These are phyloP conservation scores for Coniella lustricola DNA, from an alignment of 2,329 filamentous ascomycete species.

Conservation along the genomic window DNA sequence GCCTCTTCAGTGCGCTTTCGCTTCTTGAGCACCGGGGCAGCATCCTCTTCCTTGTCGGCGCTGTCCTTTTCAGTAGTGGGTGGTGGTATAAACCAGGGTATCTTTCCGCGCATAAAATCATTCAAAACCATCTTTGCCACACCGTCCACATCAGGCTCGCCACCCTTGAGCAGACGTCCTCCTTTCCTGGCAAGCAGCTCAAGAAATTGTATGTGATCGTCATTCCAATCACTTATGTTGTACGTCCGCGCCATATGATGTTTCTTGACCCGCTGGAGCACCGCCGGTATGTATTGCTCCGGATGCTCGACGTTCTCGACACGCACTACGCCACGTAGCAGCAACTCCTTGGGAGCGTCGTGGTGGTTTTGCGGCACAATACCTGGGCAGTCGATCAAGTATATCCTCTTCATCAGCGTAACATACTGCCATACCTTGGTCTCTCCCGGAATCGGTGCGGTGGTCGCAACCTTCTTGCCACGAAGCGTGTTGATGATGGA, in stretches of 20 bases:
- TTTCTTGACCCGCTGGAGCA: constrained; percentile 72
- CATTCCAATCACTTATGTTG: constrained; percentile 70
- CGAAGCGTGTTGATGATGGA: constrained; percentile 95
- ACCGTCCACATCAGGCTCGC: constrained; percentile 91
- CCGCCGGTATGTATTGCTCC: constrained; percentile 85
- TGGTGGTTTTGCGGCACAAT: constrained; percentile 84
- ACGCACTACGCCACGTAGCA: constrained; percentile 83
- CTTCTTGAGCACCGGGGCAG: constrained; percentile 84
- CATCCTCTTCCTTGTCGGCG: constrained; percentile 63
- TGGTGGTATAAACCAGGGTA: constrained; percentile 93
- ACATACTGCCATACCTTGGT: constrained; percentile 95
- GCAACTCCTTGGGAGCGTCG: constrained; percentile 79
- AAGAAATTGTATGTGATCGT: constrained; percentile 74
- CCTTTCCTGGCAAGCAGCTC: constrained; percentile 82
- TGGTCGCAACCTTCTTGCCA: constrained; percentile 88
- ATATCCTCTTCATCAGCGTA: constrained; percentile 76
- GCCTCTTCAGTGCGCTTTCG: constrained; percentile 48
- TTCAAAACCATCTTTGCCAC: constrained; percentile 96
- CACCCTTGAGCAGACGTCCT: constrained; percentile 78
- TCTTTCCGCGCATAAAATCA: constrained; percentile 90
- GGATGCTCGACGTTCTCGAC: constrained; percentile 96
- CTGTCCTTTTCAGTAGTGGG: constrained; percentile 53
- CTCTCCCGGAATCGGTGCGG: constrained; percentile 91
- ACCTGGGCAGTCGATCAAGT: constrained; percentile 93
- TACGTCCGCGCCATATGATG: constrained; percentile 92